Percentiles rank a stretch among this genome's conserved stretches.
Conservation (phyloP, 169 alveolate species). For the Eimeria falciformis region DNA sequence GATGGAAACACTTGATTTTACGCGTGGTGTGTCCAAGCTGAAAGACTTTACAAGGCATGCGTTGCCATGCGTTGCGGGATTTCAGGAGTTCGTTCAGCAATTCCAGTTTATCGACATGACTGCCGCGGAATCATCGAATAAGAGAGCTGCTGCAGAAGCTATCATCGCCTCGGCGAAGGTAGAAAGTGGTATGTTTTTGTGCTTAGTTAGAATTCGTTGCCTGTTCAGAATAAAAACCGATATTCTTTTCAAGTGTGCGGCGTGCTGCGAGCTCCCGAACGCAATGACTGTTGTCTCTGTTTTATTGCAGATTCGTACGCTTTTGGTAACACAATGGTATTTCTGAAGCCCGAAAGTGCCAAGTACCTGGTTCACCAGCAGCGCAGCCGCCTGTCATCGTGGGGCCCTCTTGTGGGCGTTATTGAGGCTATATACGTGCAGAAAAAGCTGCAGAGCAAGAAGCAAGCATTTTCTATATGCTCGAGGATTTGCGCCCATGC, state of each 20-base stretch:
- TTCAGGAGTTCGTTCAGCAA: slow-evolving; percentile 88
- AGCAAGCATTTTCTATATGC: slow-evolving; percentile 46
- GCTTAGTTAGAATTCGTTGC: not conserved
- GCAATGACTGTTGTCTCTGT: not conserved
- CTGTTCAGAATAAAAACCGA: not conserved
- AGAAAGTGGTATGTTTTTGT: slow-evolving; percentile 8
- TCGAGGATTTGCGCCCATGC: slow-evolving; percentile 75
- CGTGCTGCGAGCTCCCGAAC: too few relatives aligned
- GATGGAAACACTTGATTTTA: too few relatives aligned
- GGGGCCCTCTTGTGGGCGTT: slow-evolving; percentile 92
- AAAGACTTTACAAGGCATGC: not conserved
- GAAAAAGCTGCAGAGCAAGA: slow-evolving; percentile 23
- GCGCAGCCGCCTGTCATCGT: slow-evolving; percentile 90
- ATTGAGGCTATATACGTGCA: slow-evolving; percentile 87
- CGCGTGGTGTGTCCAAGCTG: too few relatives aligned
- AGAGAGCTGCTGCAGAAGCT: slow-evolving; percentile 80
- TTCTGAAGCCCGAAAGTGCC: slow-evolving; percentile 91
- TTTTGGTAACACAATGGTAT: slow-evolving; percentile 92
- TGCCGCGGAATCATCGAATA: slow-evolving; percentile 82
- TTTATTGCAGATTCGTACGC: slow-evolving; percentile 81
- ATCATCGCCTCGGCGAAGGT: slow-evolving; percentile 65
- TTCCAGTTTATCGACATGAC: slow-evolving; percentile 86
- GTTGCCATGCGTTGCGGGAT: slow-evolving; percentile 66
- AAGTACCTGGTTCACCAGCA: slow-evolving; percentile 89
- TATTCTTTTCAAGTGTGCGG: not conserved